These are phyloP conservation scores for Abelmoschus esculentus DNA, from an alignment of 345 rosid species.

Conservation along the genomic window DNA sequence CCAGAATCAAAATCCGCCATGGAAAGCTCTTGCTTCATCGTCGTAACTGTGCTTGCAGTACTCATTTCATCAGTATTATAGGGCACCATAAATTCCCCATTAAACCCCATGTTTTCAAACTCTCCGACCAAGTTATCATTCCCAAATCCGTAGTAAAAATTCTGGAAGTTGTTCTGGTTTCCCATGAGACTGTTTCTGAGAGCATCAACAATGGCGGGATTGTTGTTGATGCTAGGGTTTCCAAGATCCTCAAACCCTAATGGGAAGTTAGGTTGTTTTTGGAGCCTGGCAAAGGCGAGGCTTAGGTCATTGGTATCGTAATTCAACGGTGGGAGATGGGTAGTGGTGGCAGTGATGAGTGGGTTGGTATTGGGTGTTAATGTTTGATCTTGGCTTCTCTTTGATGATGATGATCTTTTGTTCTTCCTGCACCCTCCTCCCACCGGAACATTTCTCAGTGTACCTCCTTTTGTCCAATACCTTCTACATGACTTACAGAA, in stretches of 20 bases:
- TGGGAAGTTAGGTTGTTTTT: slow-evolving; percentile 38
- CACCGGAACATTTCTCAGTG: slow-evolving; percentile 68
- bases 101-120: slow-evolving; percentile 12
- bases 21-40: slow-evolving; percentile 56
- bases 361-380: slow-evolving; percentile 26
- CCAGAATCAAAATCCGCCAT: slow-evolving; percentile 38
- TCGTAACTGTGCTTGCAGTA: slow-evolving; percentile 25
- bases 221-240: slow-evolving; percentile 18
- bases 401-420: slow-evolving; percentile 41
- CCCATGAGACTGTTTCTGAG: slow-evolving; percentile 38
- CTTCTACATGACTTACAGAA: slow-evolving; percentile 80
- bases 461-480: slow-evolving; percentile 89
- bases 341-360: slow-evolving; percentile 9
- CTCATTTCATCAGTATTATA: slow-evolving; percentile 17
- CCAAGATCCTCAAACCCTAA: slow-evolving; percentile 53
- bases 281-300: slow-evolving; percentile 72
- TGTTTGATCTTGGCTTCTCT: slow-evolving; percentile 40
- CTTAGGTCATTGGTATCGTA: slow-evolving; percentile 63
- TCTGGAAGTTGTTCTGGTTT: slow-evolving; percentile 33
- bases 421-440: slow-evolving; percentile 82
- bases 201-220: slow-evolving; percentile 23
- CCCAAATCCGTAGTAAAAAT: slow-evolving; percentile 38
- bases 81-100: slow-evolving; percentile 30
- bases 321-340: slow-evolving; percentile 28
- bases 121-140: slow-evolving; percentile 28